phyloP scores from a whole-genome alignment of 179 eudicot species.

The Silene coronaria region DNA sequence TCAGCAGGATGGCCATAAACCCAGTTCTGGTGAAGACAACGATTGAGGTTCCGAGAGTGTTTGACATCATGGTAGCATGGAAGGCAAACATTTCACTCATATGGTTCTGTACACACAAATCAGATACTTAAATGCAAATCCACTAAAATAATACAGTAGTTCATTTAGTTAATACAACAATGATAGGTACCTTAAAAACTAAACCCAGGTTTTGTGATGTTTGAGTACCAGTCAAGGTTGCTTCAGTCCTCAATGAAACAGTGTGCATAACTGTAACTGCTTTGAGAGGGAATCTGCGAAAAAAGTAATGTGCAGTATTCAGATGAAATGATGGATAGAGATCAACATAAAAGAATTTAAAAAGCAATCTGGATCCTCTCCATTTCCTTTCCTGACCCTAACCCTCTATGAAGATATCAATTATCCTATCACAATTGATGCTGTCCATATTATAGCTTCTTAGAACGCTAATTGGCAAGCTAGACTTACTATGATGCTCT shows the following conservation, averaged over 20 bases:
- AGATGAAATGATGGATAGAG: conserved; percentile 33
- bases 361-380: no score
- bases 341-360: no score
- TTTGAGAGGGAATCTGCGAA: conserved; percentile 77
- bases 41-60: conserved; percentile 73
- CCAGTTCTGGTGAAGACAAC: conserved; percentile 97
- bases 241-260: conserved; percentile 90
- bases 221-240: conserved; percentile 39
- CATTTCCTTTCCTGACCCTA: no score
- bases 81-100: conserved; percentile 93
- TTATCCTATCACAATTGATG: no score
- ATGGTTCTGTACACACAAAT: conserved; percentile 48
- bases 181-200: conserved; percentile 61
- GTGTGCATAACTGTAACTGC: conserved; percentile 95
- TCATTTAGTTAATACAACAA: conserved; percentile 6
- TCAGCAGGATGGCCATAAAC: conserved; percentile 82
- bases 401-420: no score
- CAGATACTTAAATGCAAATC: background rate
- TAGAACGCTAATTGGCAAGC: background rate
- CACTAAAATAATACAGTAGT: background rate
- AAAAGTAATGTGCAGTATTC: conserved; percentile 39
- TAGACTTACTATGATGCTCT: background rate
- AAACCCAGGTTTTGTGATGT: conserved; percentile 61
- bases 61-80: conserved; percentile 89
- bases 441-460: no score